phyloP scores from a whole-genome alignment of 2,329 filamentous ascomycete genomes.

The Hymenoscyphus albidus region DNA sequence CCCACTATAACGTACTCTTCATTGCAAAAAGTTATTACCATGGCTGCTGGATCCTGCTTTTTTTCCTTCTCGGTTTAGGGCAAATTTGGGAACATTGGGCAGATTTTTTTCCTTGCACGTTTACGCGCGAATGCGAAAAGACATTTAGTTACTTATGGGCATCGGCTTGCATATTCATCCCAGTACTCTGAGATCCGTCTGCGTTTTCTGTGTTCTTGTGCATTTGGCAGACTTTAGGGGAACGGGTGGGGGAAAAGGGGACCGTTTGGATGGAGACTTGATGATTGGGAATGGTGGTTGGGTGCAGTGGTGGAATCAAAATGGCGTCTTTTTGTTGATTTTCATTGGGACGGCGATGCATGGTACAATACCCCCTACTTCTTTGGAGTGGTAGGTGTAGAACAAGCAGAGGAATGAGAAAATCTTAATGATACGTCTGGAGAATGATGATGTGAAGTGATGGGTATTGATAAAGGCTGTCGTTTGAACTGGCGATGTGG shows the following conservation, averaged over 20 bases:
- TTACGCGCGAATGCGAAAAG: neutral
- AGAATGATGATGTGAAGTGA: neutral
- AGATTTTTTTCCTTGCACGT: neutral
- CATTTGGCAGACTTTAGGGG: neutral
- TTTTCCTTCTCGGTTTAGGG: neutral
- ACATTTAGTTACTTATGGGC: conserved; percentile 10
- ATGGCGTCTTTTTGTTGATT: neutral
- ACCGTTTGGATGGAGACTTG: neutral
- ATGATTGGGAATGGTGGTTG: neutral
- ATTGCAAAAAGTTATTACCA: conserved; percentile 8
- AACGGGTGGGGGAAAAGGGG: neutral
- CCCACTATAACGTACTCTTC: neutral
- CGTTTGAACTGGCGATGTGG: neutral
- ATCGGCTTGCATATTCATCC: conserved; percentile 18
- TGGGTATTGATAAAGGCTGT: neutral
- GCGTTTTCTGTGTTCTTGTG: neutral
- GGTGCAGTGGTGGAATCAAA: neutral
- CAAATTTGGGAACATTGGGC: neutral
- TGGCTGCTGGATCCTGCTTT: neutral
- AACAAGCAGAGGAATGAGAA: neutral
- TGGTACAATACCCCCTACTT: conserved; percentile 1
- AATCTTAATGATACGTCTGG: neutral
- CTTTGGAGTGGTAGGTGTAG: neutral
- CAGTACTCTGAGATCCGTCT: conserved; percentile 19
- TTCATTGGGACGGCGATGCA: neutral